These are phyloP conservation scores for Lichina pygmaea DNA, from an alignment of 495 filamentous ascomycete genomes.

Conservation along the genomic window DNA sequence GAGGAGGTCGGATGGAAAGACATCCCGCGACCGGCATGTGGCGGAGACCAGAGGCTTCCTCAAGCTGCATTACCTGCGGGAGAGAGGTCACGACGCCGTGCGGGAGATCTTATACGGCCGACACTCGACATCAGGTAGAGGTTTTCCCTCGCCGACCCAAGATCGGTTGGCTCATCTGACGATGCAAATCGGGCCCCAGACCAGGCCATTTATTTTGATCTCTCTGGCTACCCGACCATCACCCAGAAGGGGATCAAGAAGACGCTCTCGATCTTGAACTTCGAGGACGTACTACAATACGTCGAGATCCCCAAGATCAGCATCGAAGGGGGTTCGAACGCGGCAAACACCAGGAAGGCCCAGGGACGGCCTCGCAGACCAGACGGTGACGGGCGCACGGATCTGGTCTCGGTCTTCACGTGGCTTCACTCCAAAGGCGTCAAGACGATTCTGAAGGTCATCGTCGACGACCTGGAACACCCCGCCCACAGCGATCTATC, in stretches of 20 bases:
- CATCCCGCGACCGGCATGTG: background rate
- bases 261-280: background rate
- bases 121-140: background rate
- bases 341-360: background rate
- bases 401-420: background rate
- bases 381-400: background rate
- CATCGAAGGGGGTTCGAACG: background rate
- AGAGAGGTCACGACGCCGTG: background rate
- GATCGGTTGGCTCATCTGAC: background rate
- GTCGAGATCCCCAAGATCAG: background rate
- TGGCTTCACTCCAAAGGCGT: background rate
- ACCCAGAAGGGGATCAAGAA: background rate
- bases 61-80: background rate
- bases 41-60: background rate
- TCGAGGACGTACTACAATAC: background rate
- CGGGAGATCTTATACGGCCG: background rate
- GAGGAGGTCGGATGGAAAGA: background rate
- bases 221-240: background rate
- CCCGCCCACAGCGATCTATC: conserved; percentile 12
- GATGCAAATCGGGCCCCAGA: too few species aligned
- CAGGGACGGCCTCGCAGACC: background rate
- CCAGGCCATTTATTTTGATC: background rate
- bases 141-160: background rate
- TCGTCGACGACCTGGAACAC: conserved; percentile 9
- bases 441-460: conserved; percentile 9